Evolutionary conservation across 2,329 filamentous ascomycete species (phyloP).

Genomic region (Helotiales sp.): DNA sequence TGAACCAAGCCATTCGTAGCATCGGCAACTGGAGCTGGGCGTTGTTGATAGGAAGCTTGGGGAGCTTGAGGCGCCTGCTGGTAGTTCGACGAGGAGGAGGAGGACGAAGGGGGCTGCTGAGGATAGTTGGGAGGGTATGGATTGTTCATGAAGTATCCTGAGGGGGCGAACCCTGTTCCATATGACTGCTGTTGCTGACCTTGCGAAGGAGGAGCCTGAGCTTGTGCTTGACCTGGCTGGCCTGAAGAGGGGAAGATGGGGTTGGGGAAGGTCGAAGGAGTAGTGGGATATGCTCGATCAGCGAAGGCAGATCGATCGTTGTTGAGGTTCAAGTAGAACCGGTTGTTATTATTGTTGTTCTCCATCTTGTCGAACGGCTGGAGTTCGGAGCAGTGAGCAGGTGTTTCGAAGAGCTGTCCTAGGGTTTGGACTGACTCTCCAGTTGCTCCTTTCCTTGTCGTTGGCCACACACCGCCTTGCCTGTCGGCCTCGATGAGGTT

Average conservation of each 20-base stretch:
- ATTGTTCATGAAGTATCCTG: conserved; percentile 66
- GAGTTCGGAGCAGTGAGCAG: neutral
- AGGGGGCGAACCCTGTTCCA: conserved; percentile 51
- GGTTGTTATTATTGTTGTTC: conserved; percentile 38
- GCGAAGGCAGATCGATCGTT: conserved; percentile 69
- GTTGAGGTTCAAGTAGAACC: conserved; percentile 42
- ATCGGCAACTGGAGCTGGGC: conserved; percentile 70
- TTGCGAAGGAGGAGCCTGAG: conserved; percentile 8
- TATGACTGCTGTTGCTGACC: conserved; percentile 48
- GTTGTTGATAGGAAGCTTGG: conserved; percentile 51
- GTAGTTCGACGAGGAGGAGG: conserved; percentile 52
- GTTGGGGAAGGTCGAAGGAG: conserved; percentile 94
- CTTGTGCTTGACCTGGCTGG: conserved; percentile 45
- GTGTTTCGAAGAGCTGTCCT: conserved; percentile 12
- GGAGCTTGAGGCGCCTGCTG: conserved; percentile 61
- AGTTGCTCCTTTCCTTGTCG: neutral
- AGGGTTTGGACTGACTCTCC: conserved; percentile 10
- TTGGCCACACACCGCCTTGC: conserved; percentile 14
- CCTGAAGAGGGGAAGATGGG: conserved; percentile 60
- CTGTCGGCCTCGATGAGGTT: neutral
- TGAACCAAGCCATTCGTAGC: conserved; percentile 90
- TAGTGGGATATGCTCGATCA: conserved; percentile 81
- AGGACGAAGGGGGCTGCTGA: conserved; percentile 47
- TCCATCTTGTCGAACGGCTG: conserved; percentile 32
- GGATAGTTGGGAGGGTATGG: conserved; percentile 53